Evolutionary conservation across 2,329 filamentous ascomycete species (phyloP).

Genomic region (Botrytis aclada): DNA sequence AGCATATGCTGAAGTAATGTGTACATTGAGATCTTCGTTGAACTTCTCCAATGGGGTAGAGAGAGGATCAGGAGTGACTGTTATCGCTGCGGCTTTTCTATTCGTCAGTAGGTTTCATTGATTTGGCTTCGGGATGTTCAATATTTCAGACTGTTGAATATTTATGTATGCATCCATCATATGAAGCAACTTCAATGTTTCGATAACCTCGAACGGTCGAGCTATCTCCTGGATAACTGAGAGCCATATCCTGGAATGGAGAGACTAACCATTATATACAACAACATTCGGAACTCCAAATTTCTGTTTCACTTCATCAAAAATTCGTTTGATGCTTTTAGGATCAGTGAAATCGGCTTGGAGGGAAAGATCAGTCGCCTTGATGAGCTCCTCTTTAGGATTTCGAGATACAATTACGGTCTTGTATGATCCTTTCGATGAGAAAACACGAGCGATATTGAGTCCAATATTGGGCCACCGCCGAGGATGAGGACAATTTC

Average conservation of each 20-base stretch:
- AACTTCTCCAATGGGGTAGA: conserved; percentile 38
- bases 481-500: conserved; percentile 42
- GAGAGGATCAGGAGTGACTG: conserved; percentile 17
- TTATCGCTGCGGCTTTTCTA: not conserved
- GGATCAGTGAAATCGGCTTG: conserved; percentile 40
- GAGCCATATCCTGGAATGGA: not conserved
- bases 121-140: not conserved
- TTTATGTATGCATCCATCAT: not conserved
- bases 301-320: conserved; percentile 40
- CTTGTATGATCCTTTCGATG: conserved; percentile 41
- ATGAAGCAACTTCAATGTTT: not conserved
- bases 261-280: conserved; percentile 42
- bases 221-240: not conserved
- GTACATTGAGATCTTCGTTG: conserved; percentile 39
- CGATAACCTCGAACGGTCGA: not conserved
- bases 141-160: not conserved
- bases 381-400: conserved; percentile 30
- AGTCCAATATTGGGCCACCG: conserved; percentile 43
- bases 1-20: conserved; percentile 41
- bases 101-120: not conserved
- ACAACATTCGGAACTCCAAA: conserved; percentile 43
- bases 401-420: conserved; percentile 41
- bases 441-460: conserved; percentile 39
- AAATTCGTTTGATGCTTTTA: conserved; percentile 31
- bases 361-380: conserved; percentile 38